Percentiles rank a stretch among this genome's conserved stretches.
These are phyloP conservation scores for Tolypocladium inflatum DNA, from an alignment of 2,329 filamentous ascomycete genomes.

Conservation along the genomic window DNA sequence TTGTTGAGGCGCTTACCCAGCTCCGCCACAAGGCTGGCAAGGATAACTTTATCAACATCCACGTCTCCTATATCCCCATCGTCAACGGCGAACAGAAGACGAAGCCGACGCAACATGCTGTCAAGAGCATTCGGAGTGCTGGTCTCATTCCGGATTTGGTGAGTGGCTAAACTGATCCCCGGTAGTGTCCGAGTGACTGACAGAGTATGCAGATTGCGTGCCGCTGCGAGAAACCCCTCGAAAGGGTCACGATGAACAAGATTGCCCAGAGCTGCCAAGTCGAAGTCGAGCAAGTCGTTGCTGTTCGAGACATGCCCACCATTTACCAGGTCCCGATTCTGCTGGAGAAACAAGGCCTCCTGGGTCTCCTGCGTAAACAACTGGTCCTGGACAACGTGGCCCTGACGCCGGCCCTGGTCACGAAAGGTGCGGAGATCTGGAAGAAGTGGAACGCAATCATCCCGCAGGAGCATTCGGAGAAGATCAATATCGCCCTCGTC, in stretches of 20 bases:
- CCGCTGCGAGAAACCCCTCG: slow-evolving; percentile 71
- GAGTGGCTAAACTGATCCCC: slow-evolving; percentile 11
- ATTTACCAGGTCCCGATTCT: slow-evolving; percentile 96
- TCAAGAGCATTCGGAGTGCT: slow-evolving; percentile 73
- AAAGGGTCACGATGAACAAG: slow-evolving; percentile 68
- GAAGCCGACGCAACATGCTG: slow-evolving; percentile 89
- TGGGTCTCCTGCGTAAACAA: slow-evolving; percentile 54
- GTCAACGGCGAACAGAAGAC: slow-evolving; percentile 74
- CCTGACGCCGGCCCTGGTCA: slow-evolving; percentile 42
- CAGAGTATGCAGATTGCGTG: slow-evolving; percentile 65
- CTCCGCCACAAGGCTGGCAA: slow-evolving; percentile 62
- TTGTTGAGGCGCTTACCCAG: slow-evolving; percentile 79
- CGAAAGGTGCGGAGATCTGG: slow-evolving; percentile 65
- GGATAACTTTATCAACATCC: slow-evolving; percentile 79
- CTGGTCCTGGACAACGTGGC: slow-evolving; percentile 53
- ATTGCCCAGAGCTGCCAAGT: slow-evolving; percentile 87
- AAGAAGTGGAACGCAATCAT: slow-evolving; percentile 63
- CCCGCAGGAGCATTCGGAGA: slow-evolving; percentile 53
- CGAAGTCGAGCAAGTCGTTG: slow-evolving; percentile 73
- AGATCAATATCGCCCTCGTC: slow-evolving; percentile 75
- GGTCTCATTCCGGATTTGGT: slow-evolving; percentile 65
- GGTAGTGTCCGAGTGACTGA: not conserved
- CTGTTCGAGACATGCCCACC: slow-evolving; percentile 80
- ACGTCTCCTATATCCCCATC: slow-evolving; percentile 74
- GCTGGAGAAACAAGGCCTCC: slow-evolving; percentile 70